Base-by-base conservation (phyloP, 2,329 filamentous ascomycete species). In the Penicillium sp. region DNA sequence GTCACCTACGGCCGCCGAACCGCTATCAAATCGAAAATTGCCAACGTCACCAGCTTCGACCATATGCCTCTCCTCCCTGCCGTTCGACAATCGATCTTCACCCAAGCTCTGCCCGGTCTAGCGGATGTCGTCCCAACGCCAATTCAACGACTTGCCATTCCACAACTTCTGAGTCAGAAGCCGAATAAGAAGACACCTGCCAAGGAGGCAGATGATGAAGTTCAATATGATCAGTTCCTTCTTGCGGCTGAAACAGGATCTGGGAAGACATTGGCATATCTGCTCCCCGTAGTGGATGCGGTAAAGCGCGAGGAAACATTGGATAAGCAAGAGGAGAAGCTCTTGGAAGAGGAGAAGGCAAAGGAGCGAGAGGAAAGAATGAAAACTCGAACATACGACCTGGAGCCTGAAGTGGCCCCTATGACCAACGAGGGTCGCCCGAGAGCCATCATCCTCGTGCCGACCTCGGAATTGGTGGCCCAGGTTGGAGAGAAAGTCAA, bases 221-320 rank as follows among this genome's bases (percentile, higher is more conserved):
- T 74, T 76, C 56, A 82, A 79, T 75, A 83, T 67, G 78, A 85
- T 51, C 81, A 86, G 50, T 97, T 90, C 69, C 81, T 99, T 12
- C 81, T 99, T 48, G 94, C 94, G 4, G 94, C 94, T 11, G 94
- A 99, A 79, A 99, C 94, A 0, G 94, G 94, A 12, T 97, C 94
- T 0, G 94, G 94, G 57, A 99, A 99, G 79, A 99, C 94, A 1
- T 79, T 99, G 58, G 91, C 94, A 8, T 99, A 99, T 69, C 79
- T 97, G 5, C 75, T 97, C 5, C 95, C 94, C 0, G 82, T 88
- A 15, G 80, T 99, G 50, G 86, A 99, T 74, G 89, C 90, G 8
- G 75, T 99, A 66, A 99, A 99, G 76, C 78, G 84, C 31, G 86
- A 85, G 6, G 90, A 93, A 68, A 79, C 80, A 0, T 72, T 77